Percentiles rank a stretch among this genome's conserved stretches.
These are phyloP conservation scores for Arthrobotrys iridis DNA, from an alignment of 2,329 filamentous ascomycete species.

Conservation along the genomic window DNA sequence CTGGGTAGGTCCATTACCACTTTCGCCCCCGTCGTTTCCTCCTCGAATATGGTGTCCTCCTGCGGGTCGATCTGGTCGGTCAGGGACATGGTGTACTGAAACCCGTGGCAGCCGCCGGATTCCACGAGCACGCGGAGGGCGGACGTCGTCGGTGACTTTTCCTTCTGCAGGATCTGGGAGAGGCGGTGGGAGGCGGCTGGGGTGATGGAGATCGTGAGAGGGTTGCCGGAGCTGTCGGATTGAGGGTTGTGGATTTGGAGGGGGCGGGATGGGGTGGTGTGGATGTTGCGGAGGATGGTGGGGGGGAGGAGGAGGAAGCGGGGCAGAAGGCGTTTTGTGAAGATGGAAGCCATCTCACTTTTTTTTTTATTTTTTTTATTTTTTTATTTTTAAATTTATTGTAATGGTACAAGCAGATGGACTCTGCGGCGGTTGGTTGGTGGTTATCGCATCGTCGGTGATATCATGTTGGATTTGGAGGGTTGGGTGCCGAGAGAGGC, in stretches of 20 bases:
- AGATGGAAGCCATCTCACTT: constrained; percentile 3
- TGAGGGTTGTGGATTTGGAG: constrained; percentile 47
- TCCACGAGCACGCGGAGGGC: constrained; percentile 90
- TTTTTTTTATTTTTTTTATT: constrained; percentile 57
- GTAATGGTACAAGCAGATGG: not conserved
- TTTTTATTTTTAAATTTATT: not conserved
- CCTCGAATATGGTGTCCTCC: constrained; percentile 90
- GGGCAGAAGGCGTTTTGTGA: not conserved
- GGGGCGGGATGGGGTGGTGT: not conserved
- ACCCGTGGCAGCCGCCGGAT: constrained; percentile 94
- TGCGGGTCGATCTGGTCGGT: constrained; percentile 72
- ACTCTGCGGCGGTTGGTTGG: not conserved
- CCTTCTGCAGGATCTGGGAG: constrained; percentile 76
- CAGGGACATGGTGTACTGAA: constrained; percentile 94
- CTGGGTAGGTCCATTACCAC: constrained; percentile 89
- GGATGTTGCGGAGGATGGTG: constrained; percentile 1
- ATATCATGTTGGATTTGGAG: not conserved
- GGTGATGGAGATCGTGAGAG: constrained; percentile 57
- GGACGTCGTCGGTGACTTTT: constrained; percentile 77
- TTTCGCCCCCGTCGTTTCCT: constrained; percentile 72
- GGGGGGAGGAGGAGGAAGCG: not conserved
- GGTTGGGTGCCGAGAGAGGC: no score
- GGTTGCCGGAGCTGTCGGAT: constrained; percentile 56
- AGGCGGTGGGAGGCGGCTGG: constrained; percentile 66
- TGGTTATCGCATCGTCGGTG: constrained; percentile 21